Conservation (phyloP, 1,284 basidiomycete species). For the Melampsora americana region DNA sequence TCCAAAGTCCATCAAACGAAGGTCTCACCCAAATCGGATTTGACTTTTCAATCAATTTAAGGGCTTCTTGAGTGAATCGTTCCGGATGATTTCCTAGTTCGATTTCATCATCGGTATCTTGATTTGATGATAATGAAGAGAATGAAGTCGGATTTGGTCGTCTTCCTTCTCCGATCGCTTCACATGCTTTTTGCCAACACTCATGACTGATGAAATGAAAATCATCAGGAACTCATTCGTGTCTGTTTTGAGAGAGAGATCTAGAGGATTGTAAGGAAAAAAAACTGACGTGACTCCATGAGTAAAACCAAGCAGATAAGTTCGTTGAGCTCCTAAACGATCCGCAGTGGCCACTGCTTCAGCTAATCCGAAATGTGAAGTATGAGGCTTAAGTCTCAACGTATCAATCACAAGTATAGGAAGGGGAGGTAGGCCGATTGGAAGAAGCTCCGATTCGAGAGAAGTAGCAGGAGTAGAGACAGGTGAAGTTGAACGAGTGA, state of each 20-base stretch:
- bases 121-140: background rate
- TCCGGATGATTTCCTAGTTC: constrained; percentile 1
- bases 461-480: background rate
- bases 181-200: constrained; percentile 19
- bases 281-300: constrained; percentile 65
- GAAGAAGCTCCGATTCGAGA: no score
- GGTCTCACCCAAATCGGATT: constrained; percentile 16
- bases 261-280: background rate
- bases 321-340: constrained; percentile 61
- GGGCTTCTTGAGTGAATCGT: constrained; percentile 3
- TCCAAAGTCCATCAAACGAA: constrained; percentile 20
- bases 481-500: background rate
- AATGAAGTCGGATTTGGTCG: no score
- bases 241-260: no score
- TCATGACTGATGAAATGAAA: constrained; percentile 9
- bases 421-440: constrained; percentile 48
- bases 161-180: constrained; percentile 17
- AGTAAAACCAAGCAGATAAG: constrained; percentile 69
- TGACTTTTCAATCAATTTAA: background rate
- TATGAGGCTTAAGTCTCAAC: constrained; percentile 63
- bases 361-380: constrained; percentile 68
- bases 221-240: no score
- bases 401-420: constrained; percentile 70
- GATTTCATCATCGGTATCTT: background rate
- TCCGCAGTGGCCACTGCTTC: constrained; percentile 62